Evolutionary conservation across 441 rosid species (phyloP), one percentile per base, ranked within the genome.

Genomic region (Bruguiera hainesii): DNA sequence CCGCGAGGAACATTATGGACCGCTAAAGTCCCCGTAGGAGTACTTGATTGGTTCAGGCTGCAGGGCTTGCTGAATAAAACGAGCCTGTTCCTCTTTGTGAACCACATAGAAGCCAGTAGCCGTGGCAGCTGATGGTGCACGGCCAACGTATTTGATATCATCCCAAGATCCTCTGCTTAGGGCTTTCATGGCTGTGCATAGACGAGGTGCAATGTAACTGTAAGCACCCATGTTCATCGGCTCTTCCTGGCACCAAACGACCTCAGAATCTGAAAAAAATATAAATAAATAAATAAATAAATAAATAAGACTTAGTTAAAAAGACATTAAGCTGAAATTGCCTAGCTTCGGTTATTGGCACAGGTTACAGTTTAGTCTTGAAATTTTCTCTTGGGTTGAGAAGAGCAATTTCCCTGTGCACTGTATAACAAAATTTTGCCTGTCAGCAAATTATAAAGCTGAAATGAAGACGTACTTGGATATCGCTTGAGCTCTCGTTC

Each of bases 401-500:
- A 33, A 33, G 7, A 2, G 10, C 37, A 33, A 33, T 33, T 33
- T 33, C 10, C 37, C 37, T 0, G 10, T 33, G 37, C 9, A 7
- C 9, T 33, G 37, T 33, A 7, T 33, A 7, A 33, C 37, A 33
- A 33, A 7, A 33, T 33, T 33, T 33, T 33, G 9, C 9, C 37
- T 1, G 37, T 23, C 56, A 19, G 56, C 8, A 52, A 52, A 52
- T 52, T 7, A 10, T 19, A 20, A 52, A 23, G 23, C 11, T 52
- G 26, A 4, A 52, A 23, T 20, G 56, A 42, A 29, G 48, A 79
- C 91, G 25, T 87, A 92, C 99, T 92, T 68, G 99, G 99, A 79
- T 95, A 92, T 75, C 98, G 87, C 79, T 84, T 87, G 18, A 95
- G 89, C 83, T 95, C 99, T 58, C 98, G 85, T 76, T 95, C 95